phyloP scores from a whole-genome alignment of 129 eudicot species.

The Scalesia atractyloides region DNA sequence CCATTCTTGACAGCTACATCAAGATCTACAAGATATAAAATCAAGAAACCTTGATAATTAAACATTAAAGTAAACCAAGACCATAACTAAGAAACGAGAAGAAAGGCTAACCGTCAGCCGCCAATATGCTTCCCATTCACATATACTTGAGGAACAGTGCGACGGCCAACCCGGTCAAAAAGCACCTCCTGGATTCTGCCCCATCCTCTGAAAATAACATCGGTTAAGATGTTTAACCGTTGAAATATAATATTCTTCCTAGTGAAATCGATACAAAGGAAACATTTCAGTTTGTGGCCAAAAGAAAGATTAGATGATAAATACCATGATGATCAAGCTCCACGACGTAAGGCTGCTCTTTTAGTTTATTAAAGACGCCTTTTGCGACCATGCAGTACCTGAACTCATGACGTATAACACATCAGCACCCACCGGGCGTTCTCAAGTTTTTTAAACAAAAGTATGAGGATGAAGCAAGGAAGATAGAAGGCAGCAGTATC shows the following conservation, averaged over 20 bases:
- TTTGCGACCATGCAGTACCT: conserved; percentile 79
- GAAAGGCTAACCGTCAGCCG: conserved; percentile 79
- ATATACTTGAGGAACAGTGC: conserved; percentile 94
- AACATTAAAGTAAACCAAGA: background rate
- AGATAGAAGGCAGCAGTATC: conserved; percentile 1
- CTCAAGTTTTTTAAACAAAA: conserved; percentile 13
- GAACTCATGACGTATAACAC: conserved; percentile 26
- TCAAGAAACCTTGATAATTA: background rate
- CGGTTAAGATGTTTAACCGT: background rate
- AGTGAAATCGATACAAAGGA: conserved; percentile 3
- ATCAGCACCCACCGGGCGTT: background rate
- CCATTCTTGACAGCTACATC: conserved; percentile 57
- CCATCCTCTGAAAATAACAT: conserved; percentile 69
- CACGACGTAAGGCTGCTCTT: conserved; percentile 80
- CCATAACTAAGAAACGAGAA: conserved; percentile 12
- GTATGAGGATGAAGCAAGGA: background rate
- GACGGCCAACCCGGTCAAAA: conserved; percentile 82
- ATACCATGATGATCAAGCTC: conserved; percentile 97
- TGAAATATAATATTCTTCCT: background rate
- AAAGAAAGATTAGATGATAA: conserved; percentile 3
- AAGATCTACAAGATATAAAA: conserved; percentile 47
- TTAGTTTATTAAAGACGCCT: conserved; percentile 60
- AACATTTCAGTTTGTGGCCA: background rate
- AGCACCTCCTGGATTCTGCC: conserved; percentile 73
- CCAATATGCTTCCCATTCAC: conserved; percentile 97